Conservation (phyloP, 2,329 filamentous ascomycete species). For the Epichloe gansuensis region DNA sequence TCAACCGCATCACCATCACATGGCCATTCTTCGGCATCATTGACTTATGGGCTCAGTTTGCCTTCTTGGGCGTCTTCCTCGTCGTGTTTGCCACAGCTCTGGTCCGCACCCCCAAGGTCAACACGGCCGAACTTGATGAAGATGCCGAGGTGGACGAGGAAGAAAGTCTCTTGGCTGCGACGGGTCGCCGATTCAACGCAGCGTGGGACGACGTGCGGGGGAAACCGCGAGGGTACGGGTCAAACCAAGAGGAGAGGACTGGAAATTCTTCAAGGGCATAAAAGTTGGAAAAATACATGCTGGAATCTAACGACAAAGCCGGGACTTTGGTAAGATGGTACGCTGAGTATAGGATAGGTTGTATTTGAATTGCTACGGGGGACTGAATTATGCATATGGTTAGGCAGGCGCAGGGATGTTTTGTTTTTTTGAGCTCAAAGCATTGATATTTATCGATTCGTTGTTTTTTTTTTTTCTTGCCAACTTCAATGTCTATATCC, state of each 20-base stretch:
- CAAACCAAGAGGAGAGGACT: slow-evolving; percentile 6
- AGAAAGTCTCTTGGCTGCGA: slow-evolving; percentile 77
- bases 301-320: not conserved
- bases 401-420: not conserved
- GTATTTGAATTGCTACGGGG: not conserved
- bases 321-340: not conserved
- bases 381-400: not conserved
- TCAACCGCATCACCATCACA: slow-evolving; percentile 84
- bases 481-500: no score
- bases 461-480: not conserved
- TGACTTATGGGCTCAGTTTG: slow-evolving; percentile 95
- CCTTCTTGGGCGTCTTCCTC: slow-evolving; percentile 72
- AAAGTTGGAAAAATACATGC: not conserved
- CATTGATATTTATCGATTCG: not conserved
- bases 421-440: not conserved
- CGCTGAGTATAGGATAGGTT: not conserved
- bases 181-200: slow-evolving; percentile 67
- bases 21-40: slow-evolving; percentile 90
- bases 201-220: slow-evolving; percentile 83
- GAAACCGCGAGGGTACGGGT: slow-evolving; percentile 14
- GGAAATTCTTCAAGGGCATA: slow-evolving; percentile 2
- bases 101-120: slow-evolving; percentile 66
- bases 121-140: slow-evolving; percentile 68
- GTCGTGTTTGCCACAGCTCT: slow-evolving; percentile 68
- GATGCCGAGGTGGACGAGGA: slow-evolving; percentile 89